Evolutionary conservation across 1,139 yeast species (phyloP).

Genomic region (Eremothecium cymbalariae): DNA sequence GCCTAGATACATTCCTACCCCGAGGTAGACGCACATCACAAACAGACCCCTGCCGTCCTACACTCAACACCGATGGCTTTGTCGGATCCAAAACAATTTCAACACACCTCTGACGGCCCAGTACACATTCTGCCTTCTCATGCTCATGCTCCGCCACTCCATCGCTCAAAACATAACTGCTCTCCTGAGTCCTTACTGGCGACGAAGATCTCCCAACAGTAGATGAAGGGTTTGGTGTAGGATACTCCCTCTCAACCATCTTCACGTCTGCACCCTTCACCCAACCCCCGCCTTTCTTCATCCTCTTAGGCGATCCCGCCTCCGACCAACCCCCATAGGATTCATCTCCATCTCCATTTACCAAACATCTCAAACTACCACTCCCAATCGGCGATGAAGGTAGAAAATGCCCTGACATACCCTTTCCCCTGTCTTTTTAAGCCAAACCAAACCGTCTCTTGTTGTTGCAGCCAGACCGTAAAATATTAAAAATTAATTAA

Average conservation of each 20-base stretch:
- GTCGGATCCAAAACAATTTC: conserved; percentile 18
- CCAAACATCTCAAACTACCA: conserved; percentile 2
- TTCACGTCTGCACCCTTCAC: too few relatives aligned
- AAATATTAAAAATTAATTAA: too few relatives aligned
- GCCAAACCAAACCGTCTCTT: too few relatives aligned
- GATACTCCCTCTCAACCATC: conserved; percentile 29
- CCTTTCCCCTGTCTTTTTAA: too few relatives aligned
- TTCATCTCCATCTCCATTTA: not conserved
- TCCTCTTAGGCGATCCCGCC: not conserved
- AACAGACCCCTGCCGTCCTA: conserved; percentile 27
- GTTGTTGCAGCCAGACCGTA: too few relatives aligned
- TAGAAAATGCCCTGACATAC: conserved; percentile 42
- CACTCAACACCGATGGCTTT: conserved; percentile 16
- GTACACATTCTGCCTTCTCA: conserved; percentile 7
- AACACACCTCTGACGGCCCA: conserved; percentile 3
- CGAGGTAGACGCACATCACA: conserved; percentile 30
- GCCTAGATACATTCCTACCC: conserved; percentile 28
- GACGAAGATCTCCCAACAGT: conserved; percentile 41
- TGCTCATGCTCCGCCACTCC: conserved; percentile 8
- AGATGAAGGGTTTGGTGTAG: conserved; percentile 53
- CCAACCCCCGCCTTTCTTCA: too few relatives aligned
- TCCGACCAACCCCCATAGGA: not conserved
- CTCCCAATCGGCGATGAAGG: conserved; percentile 54
- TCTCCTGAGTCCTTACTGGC: conserved; percentile 31
- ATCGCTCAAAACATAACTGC: not conserved